Percentiles rank a stretch among this genome's conserved stretches.
phyloP scores from a whole-genome alignment of 176 grass and related monocot genomes.

The Dactylis glomerata region DNA sequence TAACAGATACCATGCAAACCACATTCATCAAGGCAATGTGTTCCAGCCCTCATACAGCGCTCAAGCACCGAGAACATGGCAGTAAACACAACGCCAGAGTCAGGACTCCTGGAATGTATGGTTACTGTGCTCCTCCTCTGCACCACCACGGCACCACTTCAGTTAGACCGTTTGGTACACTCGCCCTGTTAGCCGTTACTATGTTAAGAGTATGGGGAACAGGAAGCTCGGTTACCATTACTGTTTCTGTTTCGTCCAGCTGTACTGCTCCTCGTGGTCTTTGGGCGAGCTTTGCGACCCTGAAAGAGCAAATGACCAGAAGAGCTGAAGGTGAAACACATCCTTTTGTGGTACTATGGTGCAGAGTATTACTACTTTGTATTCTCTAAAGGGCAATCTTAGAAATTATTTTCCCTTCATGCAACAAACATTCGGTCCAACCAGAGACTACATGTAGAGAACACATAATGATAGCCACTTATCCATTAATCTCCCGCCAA shows the following conservation, averaged over 20 bases:
- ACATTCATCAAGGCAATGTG: background rate
- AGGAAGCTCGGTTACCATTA: constrained; percentile 50
- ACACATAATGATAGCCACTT: background rate
- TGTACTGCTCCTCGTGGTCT: constrained; percentile 72
- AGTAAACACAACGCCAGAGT: background rate
- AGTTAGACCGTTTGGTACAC: constrained; percentile 43
- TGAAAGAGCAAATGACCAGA: constrained; percentile 29
- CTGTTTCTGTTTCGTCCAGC: constrained; percentile 56
- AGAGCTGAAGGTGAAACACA: background rate
- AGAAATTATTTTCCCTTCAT: background rate
- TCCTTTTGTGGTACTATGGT: background rate
- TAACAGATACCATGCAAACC: background rate
- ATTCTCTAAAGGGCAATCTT: background rate
- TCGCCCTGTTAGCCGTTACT: constrained; percentile 1
- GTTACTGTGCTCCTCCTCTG: constrained; percentile 46
- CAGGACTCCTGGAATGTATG: constrained; percentile 44
- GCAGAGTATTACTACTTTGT: background rate
- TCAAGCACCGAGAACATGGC: background rate
- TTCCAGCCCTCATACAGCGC: background rate
- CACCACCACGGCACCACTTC: background rate
- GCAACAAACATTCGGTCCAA: background rate
- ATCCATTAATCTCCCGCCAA: background rate
- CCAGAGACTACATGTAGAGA: background rate
- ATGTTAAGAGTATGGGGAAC: constrained; percentile 46
- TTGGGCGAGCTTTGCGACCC: constrained; percentile 77